Conservation (phyloP, 208 protist genomes). For the Kentomonas sorsogonicus region DNA sequence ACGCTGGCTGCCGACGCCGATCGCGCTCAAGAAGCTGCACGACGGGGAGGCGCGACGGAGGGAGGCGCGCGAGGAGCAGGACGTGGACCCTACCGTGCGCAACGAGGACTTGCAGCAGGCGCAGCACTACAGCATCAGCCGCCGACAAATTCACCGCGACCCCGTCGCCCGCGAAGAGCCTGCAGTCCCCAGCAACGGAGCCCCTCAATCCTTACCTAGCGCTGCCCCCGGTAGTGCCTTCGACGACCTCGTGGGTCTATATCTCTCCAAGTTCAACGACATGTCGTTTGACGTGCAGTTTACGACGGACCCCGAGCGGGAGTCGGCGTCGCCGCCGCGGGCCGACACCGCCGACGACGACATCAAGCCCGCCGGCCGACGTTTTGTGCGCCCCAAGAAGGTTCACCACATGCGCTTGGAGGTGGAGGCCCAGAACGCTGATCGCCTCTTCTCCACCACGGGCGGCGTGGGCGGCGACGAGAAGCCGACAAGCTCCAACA, state of each 20-base stretch:
- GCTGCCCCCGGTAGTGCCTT: too few relatives aligned
- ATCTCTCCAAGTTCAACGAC: conserved; percentile 42
- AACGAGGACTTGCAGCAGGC: not conserved
- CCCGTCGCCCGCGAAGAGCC: too few relatives aligned
- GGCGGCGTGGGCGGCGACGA: conserved; percentile 23
- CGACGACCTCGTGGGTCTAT: conserved; percentile 22
- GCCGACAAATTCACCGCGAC: too few relatives aligned
- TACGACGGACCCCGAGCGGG: too few relatives aligned
- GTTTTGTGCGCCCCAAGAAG: conserved; percentile 32
- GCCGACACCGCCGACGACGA: conserved; percentile 6
- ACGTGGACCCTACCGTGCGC: conserved; percentile 6
- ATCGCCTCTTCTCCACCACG: conserved; percentile 26
- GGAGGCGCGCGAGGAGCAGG: not conserved
- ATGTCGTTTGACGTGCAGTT: conserved; percentile 51
- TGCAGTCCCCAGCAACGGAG: too few relatives aligned
- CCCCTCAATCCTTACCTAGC: too few relatives aligned
- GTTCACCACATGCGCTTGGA: conserved; percentile 36
- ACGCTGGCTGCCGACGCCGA: conserved; percentile 39
- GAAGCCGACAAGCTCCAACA: conserved; percentile 46
- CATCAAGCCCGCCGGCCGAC: conserved; percentile 1
- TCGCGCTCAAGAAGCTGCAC: conserved; percentile 3
- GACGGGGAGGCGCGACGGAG: conserved; percentile 8
- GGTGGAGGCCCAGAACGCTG: conserved; percentile 47
- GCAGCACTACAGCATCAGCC: not conserved
- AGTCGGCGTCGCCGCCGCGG: too few relatives aligned